Evolutionary conservation across 176 grass and related monocot genomes (phyloP).

Genomic region (Rhynchospora pubera): DNA sequence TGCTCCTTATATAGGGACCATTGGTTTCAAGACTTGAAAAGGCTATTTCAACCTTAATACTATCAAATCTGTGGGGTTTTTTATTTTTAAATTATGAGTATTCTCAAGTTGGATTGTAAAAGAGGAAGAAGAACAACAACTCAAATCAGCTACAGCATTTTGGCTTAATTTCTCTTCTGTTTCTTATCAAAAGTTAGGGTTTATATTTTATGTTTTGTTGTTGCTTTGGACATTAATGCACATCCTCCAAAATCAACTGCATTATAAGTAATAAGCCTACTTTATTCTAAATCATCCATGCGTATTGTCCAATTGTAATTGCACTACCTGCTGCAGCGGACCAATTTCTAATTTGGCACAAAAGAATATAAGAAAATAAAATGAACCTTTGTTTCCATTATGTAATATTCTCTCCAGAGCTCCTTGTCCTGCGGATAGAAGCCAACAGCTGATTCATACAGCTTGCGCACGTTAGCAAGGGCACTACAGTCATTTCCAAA

Average conservation of each 20-base stretch:
- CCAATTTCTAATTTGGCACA: neutral
- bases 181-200: neutral
- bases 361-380: neutral
- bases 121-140: neutral
- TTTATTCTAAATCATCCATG: neutral
- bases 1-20: no score
- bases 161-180: neutral
- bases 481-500: constrained; percentile 13
- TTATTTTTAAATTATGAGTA: neutral
- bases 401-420: neutral
- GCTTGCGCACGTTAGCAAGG: neutral
- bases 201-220: neutral
- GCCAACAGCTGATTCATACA: constrained; percentile 13
- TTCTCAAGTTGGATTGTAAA: neutral
- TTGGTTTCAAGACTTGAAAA: no score
- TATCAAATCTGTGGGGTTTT: neutral
- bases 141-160: neutral
- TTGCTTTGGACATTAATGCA: neutral
- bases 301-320: neutral
- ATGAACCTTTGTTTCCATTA: neutral
- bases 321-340: neutral
- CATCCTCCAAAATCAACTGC: neutral
- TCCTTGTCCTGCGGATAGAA: constrained; percentile 23
- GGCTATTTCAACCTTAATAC: neutral
- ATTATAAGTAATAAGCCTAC: neutral